Evolutionary conservation across 352 stramenopile species (phyloP), one percentile per base, ranked within the genome.

Genomic region (Pythium coloratum): DNA sequence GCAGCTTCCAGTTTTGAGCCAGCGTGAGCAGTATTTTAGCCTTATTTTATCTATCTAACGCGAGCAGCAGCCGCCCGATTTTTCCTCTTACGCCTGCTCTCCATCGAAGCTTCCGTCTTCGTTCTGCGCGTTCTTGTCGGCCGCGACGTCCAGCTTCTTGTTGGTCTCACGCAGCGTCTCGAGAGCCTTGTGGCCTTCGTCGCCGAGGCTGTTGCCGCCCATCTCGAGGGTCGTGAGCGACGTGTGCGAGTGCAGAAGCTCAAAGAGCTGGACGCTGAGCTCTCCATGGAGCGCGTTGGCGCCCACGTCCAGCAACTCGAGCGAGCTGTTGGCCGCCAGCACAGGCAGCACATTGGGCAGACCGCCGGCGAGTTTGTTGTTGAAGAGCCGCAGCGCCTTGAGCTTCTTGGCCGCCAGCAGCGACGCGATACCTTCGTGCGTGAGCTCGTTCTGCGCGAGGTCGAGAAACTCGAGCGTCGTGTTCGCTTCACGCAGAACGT

Each of bases 201-300:
- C 78, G 8, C 84, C 86, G 1, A 95, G 70, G 28, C 81, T 90
- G 70, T 95, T 95, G 67, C 86, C 86, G 66, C 86, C 86, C 80
- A 95, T 90, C 59, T 95, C 86, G 14, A 93, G 78, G 28, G 86
- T 95, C 68, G 80, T 80, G n/a, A 95, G 78, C 32, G 81, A 81
- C 46, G 78, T 65, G 53, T 92, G 84, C 0, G 61, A 50, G 70
- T 95, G 86, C 16, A 95, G 66, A 28, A 74, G 71, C 33, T 88
- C 66, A 30, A 95, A 92, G 14, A 95, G 75, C 50, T 64, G 55
- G 20, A 89, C 76, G 47, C 80, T 88, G 34, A 91, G 71, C 8
- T 65, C 60, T 33, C 81, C 84, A 26, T 95, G 84, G 44, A 95
- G 68, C 16, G 80, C 72, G 65, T 93, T 95, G 18, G 80, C 86